Evolutionary conservation across 345 rosid species (phyloP), one percentile per base, ranked within the genome.

Genomic region (Nephelium lappaceum): DNA sequence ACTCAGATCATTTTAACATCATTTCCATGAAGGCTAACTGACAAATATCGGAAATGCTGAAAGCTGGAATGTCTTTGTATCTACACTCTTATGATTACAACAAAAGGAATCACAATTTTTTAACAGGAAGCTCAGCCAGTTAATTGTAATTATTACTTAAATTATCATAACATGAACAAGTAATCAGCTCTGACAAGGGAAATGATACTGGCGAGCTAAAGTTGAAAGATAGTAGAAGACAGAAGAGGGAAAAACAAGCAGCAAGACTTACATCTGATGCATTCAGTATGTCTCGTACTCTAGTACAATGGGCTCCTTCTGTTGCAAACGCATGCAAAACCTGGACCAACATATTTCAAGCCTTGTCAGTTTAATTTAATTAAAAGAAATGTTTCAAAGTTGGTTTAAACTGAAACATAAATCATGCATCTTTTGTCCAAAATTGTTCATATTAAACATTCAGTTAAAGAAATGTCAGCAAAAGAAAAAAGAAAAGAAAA

Each of bases 301-400:
- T 91, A 42, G 85, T 85, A 75, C 99, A 94, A 75, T 96, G 98
- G 51, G 99, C 98, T 24, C 98, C 98, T 91, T 96, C 98, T 8
- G 99, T 86, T 77, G 98, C 98, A 75, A 96, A 94, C 63, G 98
- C 98, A 79, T 94, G 98, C 85, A 96, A 83, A 79, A 96, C 98
- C 99, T 93, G 87, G 72, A 76, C 42, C 36, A 74, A 68, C 68
- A 74, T 24, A 19, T 36, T 36, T 69, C 43, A 42, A 74, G 43
- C 74, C 71, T n/a, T 16, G 11, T 49, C 12, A 65, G 21, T n/a
- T 75, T 69, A 31, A n/a, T 14, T 62, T 24, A 12, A 60, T 51
- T 10, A 18, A 55, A 69, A 73, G 41, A 64, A 63, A 53, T 14
- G n/a, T 31, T 43, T 8, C 3, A 23, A 49, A 76, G 18, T 57